Conservation (phyloP, 2,329 filamentous ascomycete species). For the Gnomoniopsis smithogilvyi region DNA sequence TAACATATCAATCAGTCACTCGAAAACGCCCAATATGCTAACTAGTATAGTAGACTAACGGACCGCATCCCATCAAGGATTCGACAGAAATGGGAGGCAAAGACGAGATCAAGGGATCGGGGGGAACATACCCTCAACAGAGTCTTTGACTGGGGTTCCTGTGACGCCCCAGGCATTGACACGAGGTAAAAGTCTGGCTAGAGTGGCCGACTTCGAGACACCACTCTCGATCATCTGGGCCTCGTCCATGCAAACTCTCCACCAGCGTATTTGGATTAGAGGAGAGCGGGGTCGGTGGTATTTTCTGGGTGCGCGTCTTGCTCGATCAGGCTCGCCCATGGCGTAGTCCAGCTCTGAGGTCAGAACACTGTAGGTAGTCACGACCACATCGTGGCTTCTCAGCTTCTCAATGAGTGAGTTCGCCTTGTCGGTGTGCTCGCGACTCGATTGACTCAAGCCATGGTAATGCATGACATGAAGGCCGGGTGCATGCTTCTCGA, state of each 20-base stretch:
- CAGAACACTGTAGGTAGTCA: slow-evolving; percentile 69
- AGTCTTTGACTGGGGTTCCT: slow-evolving; percentile 82
- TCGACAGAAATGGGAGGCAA: not conserved
- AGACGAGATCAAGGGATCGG: not conserved
- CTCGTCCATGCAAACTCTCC: slow-evolving; percentile 75
- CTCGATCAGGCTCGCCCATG: slow-evolving; percentile 64
- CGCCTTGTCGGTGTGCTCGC: slow-evolving; percentile 36
- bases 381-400: slow-evolving; percentile 52
- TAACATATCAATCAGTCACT: too few species aligned
- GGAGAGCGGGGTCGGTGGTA: slow-evolving; percentile 70
- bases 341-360: slow-evolving; percentile 78
- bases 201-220: slow-evolving; percentile 75
- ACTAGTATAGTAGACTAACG: not conserved
- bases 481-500: slow-evolving; percentile 54
- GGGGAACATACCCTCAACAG: slow-evolving; percentile 7
- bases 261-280: slow-evolving; percentile 79
- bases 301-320: slow-evolving; percentile 61
- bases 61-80: too few species aligned
- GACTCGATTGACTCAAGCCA: slow-evolving; percentile 36
- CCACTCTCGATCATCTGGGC: slow-evolving; percentile 94
- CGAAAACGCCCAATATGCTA: too few species aligned
- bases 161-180: slow-evolving; percentile 90
- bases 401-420: slow-evolving; percentile 41
- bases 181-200: slow-evolving; percentile 77
- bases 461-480: slow-evolving; percentile 55